Evolutionary conservation across 306 rosid species (phyloP), one percentile per base, ranked within the genome.

Genomic region (Begonia peltatifolia): DNA sequence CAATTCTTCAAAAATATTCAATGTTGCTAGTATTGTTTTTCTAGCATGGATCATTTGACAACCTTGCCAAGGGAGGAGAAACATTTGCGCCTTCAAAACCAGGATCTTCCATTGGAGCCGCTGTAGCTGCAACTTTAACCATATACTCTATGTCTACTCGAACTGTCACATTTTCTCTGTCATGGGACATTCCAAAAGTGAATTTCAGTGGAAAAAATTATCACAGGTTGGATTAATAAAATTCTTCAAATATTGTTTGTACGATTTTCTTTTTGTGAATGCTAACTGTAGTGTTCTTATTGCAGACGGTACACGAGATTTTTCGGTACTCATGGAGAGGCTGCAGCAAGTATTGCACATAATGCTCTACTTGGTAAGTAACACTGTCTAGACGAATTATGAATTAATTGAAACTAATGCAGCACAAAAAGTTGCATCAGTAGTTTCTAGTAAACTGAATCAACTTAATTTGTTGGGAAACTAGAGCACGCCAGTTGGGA

Each of bases 31-130:
- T 7, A 30, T 5, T 30, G 38, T 63, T 50, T 58, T 54, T 74
- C 47, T 22, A 87, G 97, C 75, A 76, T 55, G 90, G 97, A 64
- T 80, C 97, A 13, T 89, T 89, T 80, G 87, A 84, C 49, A 74
- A 57, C 59, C 75, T 82, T 42, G 72, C 38, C 38, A 30, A 64
- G 55, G 70, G 62, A 53, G 56, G 74, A n/a, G 71, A 69, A 68
- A 59, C 67, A 8, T 52, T 78, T 13, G 43, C 59, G 61, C 81
- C 84, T 60, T 80, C 97, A 42, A 77, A 80, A 72, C 75, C 74
- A 18, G 95, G 94, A 62, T 89, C 95, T 47, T 80, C 97, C 58
- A 80, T 84, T 50, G 97, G 95, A 63, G 97, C 97, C 57, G 97
- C 97, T 55, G 63, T 89, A 68, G 81, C 97, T 58, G 95, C 97